These are phyloP conservation scores for Microbotryum scabiosae DNA, from an alignment of 1,284 basidiomycete species.

Conservation along the genomic window DNA sequence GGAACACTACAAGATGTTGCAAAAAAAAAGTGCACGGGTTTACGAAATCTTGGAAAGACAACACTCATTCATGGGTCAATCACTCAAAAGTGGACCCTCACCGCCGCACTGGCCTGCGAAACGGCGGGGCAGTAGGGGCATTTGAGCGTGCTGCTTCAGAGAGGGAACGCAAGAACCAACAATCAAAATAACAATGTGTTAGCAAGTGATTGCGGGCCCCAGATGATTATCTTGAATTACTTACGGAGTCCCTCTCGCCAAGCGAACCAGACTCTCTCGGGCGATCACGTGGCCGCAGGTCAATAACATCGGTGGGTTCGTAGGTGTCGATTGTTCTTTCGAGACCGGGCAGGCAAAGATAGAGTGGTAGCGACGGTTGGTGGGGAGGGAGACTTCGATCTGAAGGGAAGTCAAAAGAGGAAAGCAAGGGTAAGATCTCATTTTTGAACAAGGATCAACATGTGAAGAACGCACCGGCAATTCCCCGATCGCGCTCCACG, in stretches of 20 bases:
- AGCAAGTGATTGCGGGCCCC: too few relatives aligned
- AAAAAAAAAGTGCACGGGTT: too few relatives aligned
- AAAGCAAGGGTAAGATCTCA: conserved; percentile 43
- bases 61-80: too few relatives aligned
- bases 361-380: conserved; percentile 78
- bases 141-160: conserved; percentile 58
- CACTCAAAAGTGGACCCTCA: conserved; percentile 60
- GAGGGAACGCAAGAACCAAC: too few relatives aligned
- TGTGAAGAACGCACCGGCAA: conserved; percentile 39
- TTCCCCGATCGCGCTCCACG: conserved; percentile 43
- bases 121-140: conserved; percentile 84
- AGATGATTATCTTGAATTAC: too few relatives aligned
- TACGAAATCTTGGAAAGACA: too few relatives aligned
- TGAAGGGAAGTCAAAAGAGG: conserved; percentile 64
- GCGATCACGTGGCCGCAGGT: conserved; percentile 88
- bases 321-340: conserved; percentile 77
- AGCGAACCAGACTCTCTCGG: conserved; percentile 73
- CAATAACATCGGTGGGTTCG: conserved; percentile 97
- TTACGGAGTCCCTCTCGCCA: conserved; percentile 77
- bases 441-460: too few relatives aligned
- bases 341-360: conserved; percentile 96
- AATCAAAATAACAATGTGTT: too few relatives aligned
- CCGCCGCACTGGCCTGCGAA: conserved; percentile 51
- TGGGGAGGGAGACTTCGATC: conserved; percentile 86
- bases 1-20: too few relatives aligned